These are phyloP conservation scores for Sporothrix sp. DNA, from an alignment of 2,329 filamentous ascomycete species.

Conservation along the genomic window DNA sequence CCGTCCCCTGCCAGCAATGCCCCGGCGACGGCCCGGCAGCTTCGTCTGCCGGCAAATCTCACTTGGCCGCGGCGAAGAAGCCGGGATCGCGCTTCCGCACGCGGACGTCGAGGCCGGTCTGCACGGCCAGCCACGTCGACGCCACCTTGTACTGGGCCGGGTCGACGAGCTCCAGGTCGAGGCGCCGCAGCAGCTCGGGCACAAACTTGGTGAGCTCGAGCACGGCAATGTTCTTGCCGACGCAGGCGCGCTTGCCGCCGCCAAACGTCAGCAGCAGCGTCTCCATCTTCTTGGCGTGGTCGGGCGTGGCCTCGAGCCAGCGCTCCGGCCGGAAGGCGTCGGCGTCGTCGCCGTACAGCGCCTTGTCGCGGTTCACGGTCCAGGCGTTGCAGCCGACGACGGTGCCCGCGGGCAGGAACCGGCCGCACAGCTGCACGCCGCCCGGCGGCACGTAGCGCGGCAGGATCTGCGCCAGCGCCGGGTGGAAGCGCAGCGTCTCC, in stretches of 20 bases:
- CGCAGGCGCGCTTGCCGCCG: constrained; percentile 43
- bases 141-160: background rate
- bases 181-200: background rate
- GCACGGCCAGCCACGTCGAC: no score
- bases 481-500: no score
- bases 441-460: no score
- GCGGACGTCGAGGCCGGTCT: no score
- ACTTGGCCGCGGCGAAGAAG: no score
- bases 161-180: background rate
- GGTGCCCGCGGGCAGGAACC: constrained; percentile 25
- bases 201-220: constrained; percentile 31
- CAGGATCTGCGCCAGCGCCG: no score
- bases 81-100: no score
- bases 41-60: no score
- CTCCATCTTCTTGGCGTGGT: background rate
- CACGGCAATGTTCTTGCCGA: constrained; percentile 37
- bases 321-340: constrained; percentile 33
- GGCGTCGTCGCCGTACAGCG: constrained; percentile 27
- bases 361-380: constrained; percentile 39
- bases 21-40: no score
- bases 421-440: constrained; percentile 11
- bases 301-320: constrained; percentile 32
- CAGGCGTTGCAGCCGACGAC: constrained; percentile 51
- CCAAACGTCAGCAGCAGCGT: constrained; percentile 35
- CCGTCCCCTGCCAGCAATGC: no score